Evolutionary conservation across 139 green algal species (phyloP).

Genomic region (Tetraselmis striata): DNA sequence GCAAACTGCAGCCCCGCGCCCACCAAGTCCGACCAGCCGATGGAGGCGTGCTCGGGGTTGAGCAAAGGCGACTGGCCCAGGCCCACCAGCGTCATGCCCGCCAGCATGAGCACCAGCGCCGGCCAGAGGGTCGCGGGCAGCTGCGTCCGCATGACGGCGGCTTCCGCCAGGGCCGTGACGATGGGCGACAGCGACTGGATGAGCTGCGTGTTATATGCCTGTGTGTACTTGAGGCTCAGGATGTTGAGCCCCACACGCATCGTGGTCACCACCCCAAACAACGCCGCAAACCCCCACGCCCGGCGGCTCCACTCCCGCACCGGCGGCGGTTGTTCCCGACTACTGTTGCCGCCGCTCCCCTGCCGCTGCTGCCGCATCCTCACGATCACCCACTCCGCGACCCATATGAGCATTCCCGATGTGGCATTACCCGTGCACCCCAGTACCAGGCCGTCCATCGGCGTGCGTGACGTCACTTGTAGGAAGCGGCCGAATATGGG

Average conservation of each 20-base stretch:
- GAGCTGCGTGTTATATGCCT: not conserved
- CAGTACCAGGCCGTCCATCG: not conserved
- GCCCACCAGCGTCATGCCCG: not conserved
- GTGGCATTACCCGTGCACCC: not conserved
- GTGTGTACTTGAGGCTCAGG: not conserved
- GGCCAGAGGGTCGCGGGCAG: not conserved
- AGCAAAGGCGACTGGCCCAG: not conserved
- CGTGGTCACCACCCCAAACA: not conserved
- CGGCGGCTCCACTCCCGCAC: not conserved
- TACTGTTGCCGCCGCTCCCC: too few relatives aligned
- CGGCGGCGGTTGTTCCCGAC: not conserved
- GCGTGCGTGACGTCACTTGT: not conserved
- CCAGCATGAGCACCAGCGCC: not conserved
- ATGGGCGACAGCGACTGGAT: not conserved
- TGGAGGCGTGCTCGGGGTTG: not conserved
- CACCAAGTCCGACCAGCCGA: not conserved
- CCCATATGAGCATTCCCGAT: not conserved
- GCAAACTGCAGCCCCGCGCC: not conserved
- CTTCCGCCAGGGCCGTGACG: not conserved
- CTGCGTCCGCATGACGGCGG: not conserved
- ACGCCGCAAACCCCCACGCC: not conserved
- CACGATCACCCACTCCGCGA: too few relatives aligned
- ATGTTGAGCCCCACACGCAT: not conserved
- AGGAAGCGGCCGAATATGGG: not conserved
- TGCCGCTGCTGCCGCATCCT: too few relatives aligned